Conservation (phyloP, 495 filamentous ascomycete genomes). For the Ramalina intermedia region DNA sequence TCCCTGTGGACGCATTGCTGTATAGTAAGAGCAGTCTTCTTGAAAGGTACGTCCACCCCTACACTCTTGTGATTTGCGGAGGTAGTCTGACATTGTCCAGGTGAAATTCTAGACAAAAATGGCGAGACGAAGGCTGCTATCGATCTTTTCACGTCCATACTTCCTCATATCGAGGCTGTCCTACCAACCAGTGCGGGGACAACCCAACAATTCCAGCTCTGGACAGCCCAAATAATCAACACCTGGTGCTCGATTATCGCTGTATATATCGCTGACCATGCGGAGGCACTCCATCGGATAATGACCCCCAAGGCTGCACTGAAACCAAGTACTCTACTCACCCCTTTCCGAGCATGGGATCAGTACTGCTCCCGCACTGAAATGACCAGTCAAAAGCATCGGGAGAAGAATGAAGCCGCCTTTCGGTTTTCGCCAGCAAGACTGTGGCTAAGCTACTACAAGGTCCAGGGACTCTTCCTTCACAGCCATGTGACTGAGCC, state of each 20-base stretch:
- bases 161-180: conserved; percentile 33
- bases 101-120: conserved; percentile 45
- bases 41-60: conserved; percentile 39
- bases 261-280: conserved; percentile 16
- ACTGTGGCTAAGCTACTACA: conserved; percentile 74
- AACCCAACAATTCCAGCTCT: conserved; percentile 46
- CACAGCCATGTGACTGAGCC: conserved; percentile 24
- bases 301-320: conserved; percentile 30
- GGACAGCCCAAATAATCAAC: conserved; percentile 64
- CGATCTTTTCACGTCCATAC: conserved; percentile 44
- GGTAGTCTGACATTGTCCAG: conserved; percentile 15
- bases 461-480: conserved; percentile 47
- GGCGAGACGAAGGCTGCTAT: conserved; percentile 41
- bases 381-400: not conserved
- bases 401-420: conserved; percentile 12
- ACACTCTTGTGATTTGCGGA: not conserved
- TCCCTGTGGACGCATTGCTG: conserved; percentile 69
- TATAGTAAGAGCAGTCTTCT: conserved; percentile 58
- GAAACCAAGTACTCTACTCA: conserved; percentile 33
- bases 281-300: conserved; percentile 14
- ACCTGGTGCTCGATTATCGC: conserved; percentile 53
- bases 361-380: conserved; percentile 33
- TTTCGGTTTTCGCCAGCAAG: conserved; percentile 30
- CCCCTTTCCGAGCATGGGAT: conserved; percentile 47
- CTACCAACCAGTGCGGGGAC: conserved; percentile 14